Base-by-base conservation (phyloP, 164 flowering plant species). In the Aristolochia fimbriata region DNA sequence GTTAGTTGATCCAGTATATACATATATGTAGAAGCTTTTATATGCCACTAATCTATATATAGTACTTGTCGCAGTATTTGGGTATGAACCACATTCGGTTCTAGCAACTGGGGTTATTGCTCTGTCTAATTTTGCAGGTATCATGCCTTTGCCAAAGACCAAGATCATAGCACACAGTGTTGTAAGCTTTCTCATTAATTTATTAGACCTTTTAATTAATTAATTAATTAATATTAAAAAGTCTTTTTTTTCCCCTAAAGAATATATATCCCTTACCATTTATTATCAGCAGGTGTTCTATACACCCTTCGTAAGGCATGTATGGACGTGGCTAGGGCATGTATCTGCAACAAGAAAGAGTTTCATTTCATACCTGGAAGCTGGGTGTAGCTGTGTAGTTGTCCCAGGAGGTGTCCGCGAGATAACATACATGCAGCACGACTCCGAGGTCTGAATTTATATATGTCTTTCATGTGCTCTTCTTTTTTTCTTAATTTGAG, bases 361-460 rank as follows among this genome's bases (percentile, higher is more conserved):
- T 54, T 91, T 88, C 60, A 53, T 45, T 22, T 81, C 91, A n/a
- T 82, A 81, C 59, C 72, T 94, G 74, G 71, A 57, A 51, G 79
- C 91, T 65, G 99, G 97, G 55, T 81, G 84, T 68, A 88, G 96
- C 68, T 88, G 97, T 68, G 77, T 87, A 55, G 55, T 94, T 23
- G 80, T 94, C n/a, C 99, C 97, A 45, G 97, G 99, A 63, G 99
- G 99, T 59, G 90, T 84, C 30, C 89, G 80, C 62, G 99, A 94
- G 80, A 70, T 81, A 55, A 75, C 71, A 65, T 71, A 70, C 60
- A 79, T 91, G 95, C 83, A 80, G 64, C 89, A 70, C 61, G 80
- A 67, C 37, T 77, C 82, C 45, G 99, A 94, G 97, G 99, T 94
- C 51, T 54, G 37, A 49, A 19, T 52, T 52, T 30, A 19, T 24